phyloP scores from a whole-genome alignment of 176 grass and related monocot species.

The Phragmites australis region DNA sequence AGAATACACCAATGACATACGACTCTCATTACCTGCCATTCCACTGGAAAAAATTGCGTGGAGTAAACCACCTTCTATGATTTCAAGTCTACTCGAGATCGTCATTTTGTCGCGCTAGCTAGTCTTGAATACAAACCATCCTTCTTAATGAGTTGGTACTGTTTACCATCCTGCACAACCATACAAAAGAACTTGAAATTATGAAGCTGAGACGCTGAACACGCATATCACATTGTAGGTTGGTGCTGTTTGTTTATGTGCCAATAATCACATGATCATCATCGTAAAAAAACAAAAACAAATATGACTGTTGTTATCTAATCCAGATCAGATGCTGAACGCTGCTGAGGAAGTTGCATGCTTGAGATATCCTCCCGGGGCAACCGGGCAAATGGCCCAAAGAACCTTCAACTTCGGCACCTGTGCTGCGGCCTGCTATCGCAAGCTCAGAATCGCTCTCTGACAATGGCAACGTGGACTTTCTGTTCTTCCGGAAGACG shows the following conservation, averaged over 20 bases:
- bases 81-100: constrained; percentile 47
- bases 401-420: constrained; percentile 31
- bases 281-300: not conserved
- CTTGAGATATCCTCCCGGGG: constrained; percentile 90
- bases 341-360: constrained; percentile 83
- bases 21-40: not conserved
- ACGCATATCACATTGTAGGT: not conserved
- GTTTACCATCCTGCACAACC: constrained; percentile 70
- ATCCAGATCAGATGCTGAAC: constrained; percentile 48
- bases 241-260: not conserved
- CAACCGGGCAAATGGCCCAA: constrained; percentile 66
- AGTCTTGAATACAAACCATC: constrained; percentile 91
- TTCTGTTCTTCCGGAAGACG: constrained; percentile 73
- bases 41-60: constrained; percentile 27
- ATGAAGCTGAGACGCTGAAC: not conserved
- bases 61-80: constrained; percentile 30
- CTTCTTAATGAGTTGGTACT: constrained; percentile 72
- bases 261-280: constrained; percentile 5
- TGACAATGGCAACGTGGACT: constrained; percentile 59
- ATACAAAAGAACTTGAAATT: constrained; percentile 16
- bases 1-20: constrained; percentile 29
- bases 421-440: not conserved
- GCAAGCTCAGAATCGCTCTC: constrained; percentile 45
- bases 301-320: constrained; percentile 38
- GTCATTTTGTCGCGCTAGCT: constrained; percentile 72